Evolutionary conservation across 2,329 filamentous ascomycete genomes (phyloP).

Genomic region (Scleromitrula shiraiana): DNA sequence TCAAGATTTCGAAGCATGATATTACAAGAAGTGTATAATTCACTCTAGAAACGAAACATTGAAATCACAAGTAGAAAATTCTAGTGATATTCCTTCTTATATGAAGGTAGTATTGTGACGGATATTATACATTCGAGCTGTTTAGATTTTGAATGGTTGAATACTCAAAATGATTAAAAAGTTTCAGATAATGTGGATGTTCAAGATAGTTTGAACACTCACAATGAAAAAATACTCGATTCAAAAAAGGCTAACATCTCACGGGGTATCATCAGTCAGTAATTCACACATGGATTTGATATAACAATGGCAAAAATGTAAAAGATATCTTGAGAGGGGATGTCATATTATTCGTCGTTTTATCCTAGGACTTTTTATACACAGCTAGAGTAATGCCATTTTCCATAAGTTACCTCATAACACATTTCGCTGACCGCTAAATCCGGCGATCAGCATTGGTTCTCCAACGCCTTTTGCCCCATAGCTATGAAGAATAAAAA

Average conservation of each 20-base stretch:
- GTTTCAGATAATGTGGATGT: no score
- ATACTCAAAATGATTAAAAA: no score
- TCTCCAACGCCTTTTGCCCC: conserved; percentile 29
- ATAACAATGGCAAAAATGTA: neutral
- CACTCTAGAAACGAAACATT: neutral
- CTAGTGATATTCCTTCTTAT: no score
- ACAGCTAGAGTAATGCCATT: conserved; percentile 24
- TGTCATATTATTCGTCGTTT: conserved; percentile 45
- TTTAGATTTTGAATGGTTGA: no score
- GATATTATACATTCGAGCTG: no score
- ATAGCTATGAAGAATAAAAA: conserved; percentile 28
- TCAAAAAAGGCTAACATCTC: no score
- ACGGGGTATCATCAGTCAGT: no score
- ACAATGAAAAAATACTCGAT: no score
- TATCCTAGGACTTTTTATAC: conserved; percentile 36
- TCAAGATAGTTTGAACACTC: no score
- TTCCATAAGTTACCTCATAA: conserved; percentile 24
- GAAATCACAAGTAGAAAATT: no score
- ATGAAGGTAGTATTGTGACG: no score
- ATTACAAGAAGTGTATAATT: neutral
- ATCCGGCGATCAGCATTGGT: conserved; percentile 23
- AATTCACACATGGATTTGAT: neutral
- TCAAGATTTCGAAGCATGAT: neutral
- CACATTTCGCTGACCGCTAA: conserved; percentile 23
- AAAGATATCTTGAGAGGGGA: conserved; percentile 43